Evolutionary conservation across 345 rosid species (phyloP), one percentile per base, ranked within the genome.

Genomic region (Linum usitatissimum): DNA sequence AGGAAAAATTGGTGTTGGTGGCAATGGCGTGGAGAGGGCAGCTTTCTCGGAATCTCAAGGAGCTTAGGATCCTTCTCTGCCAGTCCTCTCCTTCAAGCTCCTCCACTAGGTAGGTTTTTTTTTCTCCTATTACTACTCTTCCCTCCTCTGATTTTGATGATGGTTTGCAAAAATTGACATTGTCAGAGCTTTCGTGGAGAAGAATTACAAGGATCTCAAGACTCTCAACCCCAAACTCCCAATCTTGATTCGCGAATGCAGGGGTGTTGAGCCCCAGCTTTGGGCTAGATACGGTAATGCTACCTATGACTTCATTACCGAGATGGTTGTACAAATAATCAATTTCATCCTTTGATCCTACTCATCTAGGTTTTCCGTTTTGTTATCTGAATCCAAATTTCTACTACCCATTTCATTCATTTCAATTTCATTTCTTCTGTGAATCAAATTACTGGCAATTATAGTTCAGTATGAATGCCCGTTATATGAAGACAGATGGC

Each of bases 281-380:
- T 93, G 99, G 99, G 99, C 93, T 48, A 75, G 96, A 94, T 94
- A 84, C 60, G 95, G 96, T 94, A 80, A 6, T 20, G 19, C 23
- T 28, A 6, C 7, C 10, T 21, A 8, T 18, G 9, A 13, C 57
- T 3, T 21, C 28, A 23, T 23, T 23, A 23, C 28, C 28, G 2
- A 23, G 28, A 23, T 23, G 28, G 28, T 23, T 23, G 28, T 23
- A 23, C 28, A 23, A 23, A 23, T 23, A 23, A 23, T 23, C 28
- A 23, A 23, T 23, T 23, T 23, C 28, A 23, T 23, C 28, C 28
- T 23, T 2, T 23, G 28, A 23, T 23, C 28, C 28, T 23, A 23
- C 28, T 23, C 28, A 34, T 34, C 38, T 34, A 34, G 38, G 6
- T 34, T 23, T 23, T 23, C 2, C 1, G 28, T 23, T 23, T 23